These are phyloP conservation scores for Chionographis japonica DNA, from an alignment of 106 monocot genomes.

Conservation along the genomic window DNA sequence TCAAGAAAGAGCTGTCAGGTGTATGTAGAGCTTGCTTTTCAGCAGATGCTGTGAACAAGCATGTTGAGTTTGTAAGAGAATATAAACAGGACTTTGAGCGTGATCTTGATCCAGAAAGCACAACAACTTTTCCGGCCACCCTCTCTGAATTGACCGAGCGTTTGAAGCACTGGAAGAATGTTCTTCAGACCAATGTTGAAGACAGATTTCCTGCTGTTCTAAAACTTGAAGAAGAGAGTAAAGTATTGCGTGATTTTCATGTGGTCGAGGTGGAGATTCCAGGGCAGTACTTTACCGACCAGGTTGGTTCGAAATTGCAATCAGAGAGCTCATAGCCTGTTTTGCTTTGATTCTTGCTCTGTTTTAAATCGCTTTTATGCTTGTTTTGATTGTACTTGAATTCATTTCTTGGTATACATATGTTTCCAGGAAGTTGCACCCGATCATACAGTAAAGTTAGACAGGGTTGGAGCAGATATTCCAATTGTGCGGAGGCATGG, in stretches of 20 bases:
- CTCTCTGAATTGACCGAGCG: slow-evolving; percentile 80
- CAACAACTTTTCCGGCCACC: slow-evolving; percentile 83
- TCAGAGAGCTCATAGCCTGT: not conserved
- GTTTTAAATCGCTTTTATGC: not conserved
- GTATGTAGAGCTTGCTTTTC: slow-evolving; percentile 98
- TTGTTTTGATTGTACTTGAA: not conserved
- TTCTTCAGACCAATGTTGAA: slow-evolving; percentile 98
- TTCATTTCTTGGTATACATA: too few relatives aligned
- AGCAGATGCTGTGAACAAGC: slow-evolving; percentile 93
- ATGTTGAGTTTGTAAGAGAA: slow-evolving; percentile 97
- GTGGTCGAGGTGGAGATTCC: slow-evolving; percentile 97
- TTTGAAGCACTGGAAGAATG: slow-evolving; percentile 97
- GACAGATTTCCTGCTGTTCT: slow-evolving; percentile 93
- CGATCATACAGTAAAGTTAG: slow-evolving; percentile 96
- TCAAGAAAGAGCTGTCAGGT: slow-evolving; percentile 95
- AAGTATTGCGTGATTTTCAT: slow-evolving; percentile 89
- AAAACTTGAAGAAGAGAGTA: slow-evolving; percentile 98
- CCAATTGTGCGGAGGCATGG: slow-evolving; percentile 95
- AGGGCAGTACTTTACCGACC: slow-evolving; percentile 96
- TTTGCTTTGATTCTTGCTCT: not conserved
- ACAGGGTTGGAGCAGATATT: slow-evolving; percentile 88
- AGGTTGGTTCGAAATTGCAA: slow-evolving; percentile 42
- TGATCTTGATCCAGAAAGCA: slow-evolving; percentile 98
- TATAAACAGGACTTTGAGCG: slow-evolving; percentile 96
- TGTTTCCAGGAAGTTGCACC: slow-evolving; percentile 80